Conservation (phyloP, 371 early-diverging fungal species). For the Thermomucor indicae-seudaticae region DNA sequence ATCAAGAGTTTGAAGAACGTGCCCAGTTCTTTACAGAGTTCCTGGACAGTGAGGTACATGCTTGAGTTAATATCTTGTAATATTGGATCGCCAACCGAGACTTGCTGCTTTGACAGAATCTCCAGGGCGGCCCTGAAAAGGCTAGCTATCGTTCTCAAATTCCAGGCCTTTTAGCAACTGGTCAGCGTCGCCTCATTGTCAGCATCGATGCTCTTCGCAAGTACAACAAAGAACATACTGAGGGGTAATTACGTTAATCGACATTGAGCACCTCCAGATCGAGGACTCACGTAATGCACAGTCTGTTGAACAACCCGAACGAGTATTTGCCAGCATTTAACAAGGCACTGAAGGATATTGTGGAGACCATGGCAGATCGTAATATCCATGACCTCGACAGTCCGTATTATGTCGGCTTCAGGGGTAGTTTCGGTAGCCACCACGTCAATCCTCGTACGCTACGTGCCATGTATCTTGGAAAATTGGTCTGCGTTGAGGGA, state of each 20-base stretch:
- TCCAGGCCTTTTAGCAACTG: slow-evolving; percentile 57
- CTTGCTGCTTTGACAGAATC: slow-evolving; percentile 1
- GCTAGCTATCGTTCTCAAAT: slow-evolving; percentile 67
- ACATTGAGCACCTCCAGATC: background rate
- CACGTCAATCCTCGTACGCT: slow-evolving; percentile 92
- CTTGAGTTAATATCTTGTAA: background rate
- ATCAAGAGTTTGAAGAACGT: slow-evolving; percentile 21
- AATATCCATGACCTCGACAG: slow-evolving; percentile 30
- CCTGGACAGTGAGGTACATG: slow-evolving; percentile 22
- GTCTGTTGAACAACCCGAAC: slow-evolving; percentile 71
- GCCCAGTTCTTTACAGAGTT: slow-evolving; percentile 22
- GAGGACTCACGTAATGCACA: slow-evolving; percentile 8
- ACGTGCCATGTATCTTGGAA: slow-evolving; percentile 78
- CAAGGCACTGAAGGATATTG: slow-evolving; percentile 69
- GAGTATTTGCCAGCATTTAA: slow-evolving; percentile 88
- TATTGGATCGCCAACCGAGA: background rate
- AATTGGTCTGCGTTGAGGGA: slow-evolving; percentile 96
- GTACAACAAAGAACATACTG: slow-evolving; percentile 62
- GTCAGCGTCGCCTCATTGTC: slow-evolving; percentile 74
- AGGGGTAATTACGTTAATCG: slow-evolving; percentile 46
- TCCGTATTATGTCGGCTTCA: slow-evolving; percentile 81
- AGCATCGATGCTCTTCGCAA: slow-evolving; percentile 87
- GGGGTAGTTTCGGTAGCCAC: slow-evolving; percentile 93
- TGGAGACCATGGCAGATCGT: slow-evolving; percentile 26
- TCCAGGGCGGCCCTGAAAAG: slow-evolving; percentile 35